Conservation (phyloP, 176 grass and related monocot genomes). For the Avena eriantha region DNA sequence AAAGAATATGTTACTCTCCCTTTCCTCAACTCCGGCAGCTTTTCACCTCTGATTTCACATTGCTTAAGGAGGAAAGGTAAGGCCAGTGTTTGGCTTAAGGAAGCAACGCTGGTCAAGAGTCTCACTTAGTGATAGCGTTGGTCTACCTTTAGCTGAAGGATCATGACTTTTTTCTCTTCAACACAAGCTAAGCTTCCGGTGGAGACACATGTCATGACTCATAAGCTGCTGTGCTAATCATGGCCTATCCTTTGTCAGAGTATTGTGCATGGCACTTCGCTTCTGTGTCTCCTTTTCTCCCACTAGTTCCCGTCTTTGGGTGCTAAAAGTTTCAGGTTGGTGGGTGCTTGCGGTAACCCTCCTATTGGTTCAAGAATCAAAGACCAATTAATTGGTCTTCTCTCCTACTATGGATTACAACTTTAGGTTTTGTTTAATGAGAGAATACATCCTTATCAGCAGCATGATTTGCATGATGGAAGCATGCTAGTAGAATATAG, state of each 20-base stretch:
- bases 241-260: constrained; percentile 28
- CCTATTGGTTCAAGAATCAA: constrained; percentile 25
- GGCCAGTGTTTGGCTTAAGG: constrained; percentile 47
- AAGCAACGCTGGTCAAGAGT: constrained; percentile 46
- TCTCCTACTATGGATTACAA: background rate
- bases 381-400: constrained; percentile 34
- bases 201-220: constrained; percentile 23
- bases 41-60: constrained; percentile 47
- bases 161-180: background rate
- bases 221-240: background rate
- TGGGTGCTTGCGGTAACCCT: constrained; percentile 31
- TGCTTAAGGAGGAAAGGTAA: constrained; percentile 19
- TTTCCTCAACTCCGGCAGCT: background rate
- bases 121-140: constrained; percentile 1
- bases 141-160: constrained; percentile 12
- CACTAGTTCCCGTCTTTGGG: constrained; percentile 52
- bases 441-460: constrained; percentile 7
- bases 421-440: constrained; percentile 26
- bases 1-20: constrained; percentile 5
- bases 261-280: constrained; percentile 31
- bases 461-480: constrained; percentile 39
- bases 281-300: constrained; percentile 29
- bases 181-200: constrained; percentile 15
- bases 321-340: constrained; percentile 47
- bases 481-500: background rate